These are phyloP conservation scores for Reutealis trisperma DNA, from an alignment of 345 rosid genomes.

Conservation along the genomic window DNA sequence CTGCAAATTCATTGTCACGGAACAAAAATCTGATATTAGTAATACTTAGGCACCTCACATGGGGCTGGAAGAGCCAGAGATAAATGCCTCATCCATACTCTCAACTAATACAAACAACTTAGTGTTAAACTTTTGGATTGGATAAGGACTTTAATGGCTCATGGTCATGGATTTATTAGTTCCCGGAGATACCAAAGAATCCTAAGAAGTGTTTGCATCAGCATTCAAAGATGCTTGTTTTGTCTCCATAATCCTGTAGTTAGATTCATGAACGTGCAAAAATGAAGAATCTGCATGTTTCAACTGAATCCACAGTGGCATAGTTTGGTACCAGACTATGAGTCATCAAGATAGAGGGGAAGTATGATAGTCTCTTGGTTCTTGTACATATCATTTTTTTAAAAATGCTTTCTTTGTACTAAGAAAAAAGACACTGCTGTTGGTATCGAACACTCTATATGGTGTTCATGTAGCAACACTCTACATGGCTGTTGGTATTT, in stretches of 20 bases:
- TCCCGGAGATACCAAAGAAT: background rate
- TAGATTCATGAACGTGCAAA: background rate
- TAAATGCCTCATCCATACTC: background rate
- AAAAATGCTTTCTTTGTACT: background rate
- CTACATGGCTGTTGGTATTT: background rate
- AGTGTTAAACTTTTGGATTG: background rate
- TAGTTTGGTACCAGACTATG: background rate
- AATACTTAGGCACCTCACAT: background rate
- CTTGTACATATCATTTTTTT: background rate
- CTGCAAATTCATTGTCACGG: background rate
- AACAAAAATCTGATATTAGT: background rate
- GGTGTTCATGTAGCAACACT: background rate
- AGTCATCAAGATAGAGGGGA: background rate
- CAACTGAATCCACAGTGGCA: background rate
- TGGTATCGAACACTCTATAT: no score
- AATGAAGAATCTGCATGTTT: background rate
- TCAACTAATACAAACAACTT: background rate
- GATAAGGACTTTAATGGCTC: background rate
- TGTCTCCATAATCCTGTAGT: background rate
- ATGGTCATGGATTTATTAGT: background rate
- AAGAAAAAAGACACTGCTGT: background rate
- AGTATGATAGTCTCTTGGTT: background rate
- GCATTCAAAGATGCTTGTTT: background rate
- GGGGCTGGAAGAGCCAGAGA: background rate
- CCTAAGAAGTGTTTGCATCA: background rate